Conservation (phyloP, 495 filamentous ascomycete genomes). For the Penicillium turbatum region DNA sequence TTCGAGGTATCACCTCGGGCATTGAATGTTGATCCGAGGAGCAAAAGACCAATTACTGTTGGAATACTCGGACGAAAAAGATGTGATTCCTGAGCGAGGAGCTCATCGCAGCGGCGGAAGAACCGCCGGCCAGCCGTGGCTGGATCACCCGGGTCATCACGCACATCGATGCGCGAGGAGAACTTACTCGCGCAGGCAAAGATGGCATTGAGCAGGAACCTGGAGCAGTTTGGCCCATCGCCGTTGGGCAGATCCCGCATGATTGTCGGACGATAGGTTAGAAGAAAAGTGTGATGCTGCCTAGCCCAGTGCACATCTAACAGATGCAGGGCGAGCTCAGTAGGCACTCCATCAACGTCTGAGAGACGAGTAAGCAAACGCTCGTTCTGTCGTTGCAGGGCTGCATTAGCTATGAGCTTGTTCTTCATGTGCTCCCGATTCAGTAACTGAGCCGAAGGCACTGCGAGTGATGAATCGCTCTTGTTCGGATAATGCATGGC, state of each 20-base stretch:
- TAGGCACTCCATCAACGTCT: slow-evolving; percentile 1
- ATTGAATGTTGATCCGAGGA: slow-evolving; percentile 21
- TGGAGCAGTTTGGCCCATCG: slow-evolving; percentile 32
- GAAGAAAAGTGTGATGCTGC: slow-evolving; percentile 29
- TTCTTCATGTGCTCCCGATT: background rate
- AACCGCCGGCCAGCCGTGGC: slow-evolving; percentile 27
- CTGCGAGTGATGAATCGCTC: background rate
- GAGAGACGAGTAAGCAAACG: background rate
- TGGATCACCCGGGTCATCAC: slow-evolving; percentile 24
- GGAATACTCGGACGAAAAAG: slow-evolving; percentile 24
- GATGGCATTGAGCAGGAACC: slow-evolving; percentile 37
- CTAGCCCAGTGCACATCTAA: slow-evolving; percentile 28
- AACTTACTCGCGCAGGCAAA: slow-evolving; percentile 34
- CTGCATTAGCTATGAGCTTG: slow-evolving; percentile 3
- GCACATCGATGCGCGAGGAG: slow-evolving; percentile 25
- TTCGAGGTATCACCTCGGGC: slow-evolving; percentile 22
- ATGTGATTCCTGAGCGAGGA: slow-evolving; percentile 15
- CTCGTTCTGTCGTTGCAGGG: background rate
- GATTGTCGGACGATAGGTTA: slow-evolving; percentile 38
- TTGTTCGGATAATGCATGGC: background rate
- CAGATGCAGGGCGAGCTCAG: slow-evolving; percentile 14
- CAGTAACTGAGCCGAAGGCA: background rate
- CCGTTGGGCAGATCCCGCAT: slow-evolving; percentile 33
- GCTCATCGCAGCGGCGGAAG: slow-evolving; percentile 22
- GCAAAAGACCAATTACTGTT: slow-evolving; percentile 22